Base-by-base conservation (phyloP, 768 basidiomycete species). In the Trametes cubensis region DNA sequence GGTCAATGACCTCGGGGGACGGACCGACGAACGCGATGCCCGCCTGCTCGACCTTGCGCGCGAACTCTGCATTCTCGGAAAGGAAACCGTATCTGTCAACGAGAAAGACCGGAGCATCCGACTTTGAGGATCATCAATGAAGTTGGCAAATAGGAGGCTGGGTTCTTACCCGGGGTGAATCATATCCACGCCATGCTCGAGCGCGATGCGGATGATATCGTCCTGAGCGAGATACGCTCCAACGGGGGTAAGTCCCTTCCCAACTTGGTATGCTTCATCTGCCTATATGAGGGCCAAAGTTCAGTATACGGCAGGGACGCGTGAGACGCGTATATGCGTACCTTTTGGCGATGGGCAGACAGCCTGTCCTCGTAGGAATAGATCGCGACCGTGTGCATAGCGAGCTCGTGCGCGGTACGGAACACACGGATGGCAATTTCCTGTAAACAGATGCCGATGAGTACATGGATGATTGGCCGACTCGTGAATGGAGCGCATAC, bases 401-500 rank as follows among this genome's bases (percentile, higher is more conserved):
- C 97, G 62, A 99, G 83, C 73, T 99, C 97, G 79, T 99, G 97
- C 52, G 97, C 92, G 0, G 95, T 98, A 71, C 95, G 83, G 83
- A 99, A 98, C 44, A 99, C 95, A 72, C 97, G 92, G 70, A 99
- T 94, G 28, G 97, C 97, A 75, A 99, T 99, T 90, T 99, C 95
- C 93, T 94, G 72, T 40, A 64, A 55, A 23, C 11, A n/a, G 15
- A 21, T 11, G 64, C 30, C 61, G 47, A 15, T 40, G 60, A 47
- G 59, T 28, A 38, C 14, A 15, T 44, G 40, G 6, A 40, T 23
- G 26, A 41, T 28, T 4, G 25, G 15, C 13, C 6, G 49, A 57
- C 21, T 21, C 21, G 11, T 14, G 38, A 23, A 25, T 34, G 46
- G 51, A 40, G 60, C 51, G 58, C 62, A 18, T 80, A 93, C 94